These are phyloP conservation scores for Sporothrix protearum DNA, from an alignment of 2,329 filamentous ascomycete species.

Conservation along the genomic window DNA sequence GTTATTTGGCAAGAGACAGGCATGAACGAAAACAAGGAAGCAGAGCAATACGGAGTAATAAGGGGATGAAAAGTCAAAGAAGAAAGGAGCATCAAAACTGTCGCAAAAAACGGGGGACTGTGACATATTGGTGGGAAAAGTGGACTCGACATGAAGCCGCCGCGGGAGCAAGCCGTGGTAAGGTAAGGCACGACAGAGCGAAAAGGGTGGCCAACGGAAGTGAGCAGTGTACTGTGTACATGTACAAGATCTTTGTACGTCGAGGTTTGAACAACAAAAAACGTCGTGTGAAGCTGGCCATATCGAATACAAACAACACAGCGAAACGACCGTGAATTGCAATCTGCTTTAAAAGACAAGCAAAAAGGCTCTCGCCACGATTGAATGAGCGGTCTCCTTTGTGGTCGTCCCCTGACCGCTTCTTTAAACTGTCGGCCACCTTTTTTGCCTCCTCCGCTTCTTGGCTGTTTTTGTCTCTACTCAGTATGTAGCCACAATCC, in stretches of 20 bases:
- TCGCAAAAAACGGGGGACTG: constrained; percentile 14
- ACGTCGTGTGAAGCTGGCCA: background rate
- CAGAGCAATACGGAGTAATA: too few species aligned
- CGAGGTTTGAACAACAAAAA: background rate
- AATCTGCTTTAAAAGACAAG: background rate
- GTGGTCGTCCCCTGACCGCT: background rate
- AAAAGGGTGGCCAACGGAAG: background rate
- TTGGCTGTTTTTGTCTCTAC: too few species aligned
- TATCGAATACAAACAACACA: background rate
- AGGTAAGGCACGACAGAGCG: background rate
- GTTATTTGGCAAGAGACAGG: background rate
- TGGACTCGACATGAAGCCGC: background rate
- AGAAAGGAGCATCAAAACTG: background rate
- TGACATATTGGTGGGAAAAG: constrained; percentile 11
- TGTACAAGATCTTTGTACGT: background rate
- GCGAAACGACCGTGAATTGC: constrained; percentile 4
- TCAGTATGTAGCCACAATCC: background rate
- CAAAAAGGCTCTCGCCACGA: background rate
- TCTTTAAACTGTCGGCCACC: background rate
- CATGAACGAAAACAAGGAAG: background rate
- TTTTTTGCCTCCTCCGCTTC: background rate
- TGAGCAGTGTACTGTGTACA: background rate
- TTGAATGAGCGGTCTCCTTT: too few species aligned
- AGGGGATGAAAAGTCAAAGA: too few species aligned
- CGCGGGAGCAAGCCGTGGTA: constrained; percentile 14